phyloP scores from a whole-genome alignment of 352 stramenopile species.

The Phytophthora citrophthora region DNA sequence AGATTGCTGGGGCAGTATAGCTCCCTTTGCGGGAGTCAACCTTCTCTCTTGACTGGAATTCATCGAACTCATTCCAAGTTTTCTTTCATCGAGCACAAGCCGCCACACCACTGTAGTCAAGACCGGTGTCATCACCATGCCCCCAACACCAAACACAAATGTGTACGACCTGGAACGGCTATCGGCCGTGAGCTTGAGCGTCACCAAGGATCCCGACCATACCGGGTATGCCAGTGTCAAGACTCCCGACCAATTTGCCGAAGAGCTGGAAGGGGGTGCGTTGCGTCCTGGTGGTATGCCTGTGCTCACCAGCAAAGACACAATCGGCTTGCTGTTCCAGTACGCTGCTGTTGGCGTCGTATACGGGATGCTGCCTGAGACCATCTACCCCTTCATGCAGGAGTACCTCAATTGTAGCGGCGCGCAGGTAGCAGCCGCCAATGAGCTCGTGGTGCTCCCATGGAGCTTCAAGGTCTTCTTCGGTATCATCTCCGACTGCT shows the following conservation, averaged over 20 bases:
- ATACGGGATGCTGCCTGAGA: not conserved
- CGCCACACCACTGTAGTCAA: not conserved
- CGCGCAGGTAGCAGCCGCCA: not conserved
- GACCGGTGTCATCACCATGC: not conserved
- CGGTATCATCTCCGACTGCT: not conserved
- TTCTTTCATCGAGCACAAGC: not conserved
- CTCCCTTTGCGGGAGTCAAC: not conserved
- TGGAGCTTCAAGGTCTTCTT: not conserved
- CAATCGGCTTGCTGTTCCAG: not conserved
- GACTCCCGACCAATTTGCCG: not conserved
- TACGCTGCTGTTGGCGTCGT: not conserved
- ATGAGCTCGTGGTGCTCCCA: not conserved
- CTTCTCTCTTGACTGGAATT: not conserved
- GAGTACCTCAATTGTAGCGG: not conserved
- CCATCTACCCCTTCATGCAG: not conserved
- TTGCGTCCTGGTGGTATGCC: not conserved
- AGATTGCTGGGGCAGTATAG: not conserved
- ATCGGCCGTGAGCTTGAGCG: not conserved
- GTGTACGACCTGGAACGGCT: not conserved
- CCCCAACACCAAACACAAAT: not conserved
- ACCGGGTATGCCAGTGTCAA: not conserved
- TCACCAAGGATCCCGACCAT: not conserved
- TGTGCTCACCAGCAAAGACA: not conserved
- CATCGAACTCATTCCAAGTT: constrained; percentile 5
- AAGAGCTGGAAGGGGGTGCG: not conserved